Percentiles rank a stretch among this genome's conserved stretches.
Conservation (phyloP, 2,329 filamentous ascomycete genomes). For the Colletotrichum brevisporum region DNA sequence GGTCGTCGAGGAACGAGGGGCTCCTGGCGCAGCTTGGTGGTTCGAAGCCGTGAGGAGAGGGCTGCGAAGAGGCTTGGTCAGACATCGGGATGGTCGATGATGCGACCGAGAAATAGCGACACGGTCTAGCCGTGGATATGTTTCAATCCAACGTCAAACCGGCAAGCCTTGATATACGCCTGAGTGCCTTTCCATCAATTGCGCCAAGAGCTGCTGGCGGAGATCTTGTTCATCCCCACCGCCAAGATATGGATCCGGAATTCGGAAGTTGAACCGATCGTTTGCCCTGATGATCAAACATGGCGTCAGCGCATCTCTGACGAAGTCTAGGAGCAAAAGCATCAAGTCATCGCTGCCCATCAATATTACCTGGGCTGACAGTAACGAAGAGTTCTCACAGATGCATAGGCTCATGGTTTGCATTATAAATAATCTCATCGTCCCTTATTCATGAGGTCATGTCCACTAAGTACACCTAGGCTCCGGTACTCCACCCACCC, state of each 20-base stretch:
- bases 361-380: background rate
- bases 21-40: constrained; percentile 16
- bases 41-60: background rate
- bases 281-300: too few relatives aligned
- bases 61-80: too few relatives aligned
- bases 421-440: constrained; percentile 11
- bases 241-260: constrained; percentile 3
- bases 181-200: background rate
- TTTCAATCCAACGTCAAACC: too few relatives aligned
- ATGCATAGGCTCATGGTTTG: background rate
- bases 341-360: background rate
- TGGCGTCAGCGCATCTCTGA: too few relatives aligned
- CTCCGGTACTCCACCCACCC: constrained; percentile 9
- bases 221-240: background rate
- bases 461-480: constrained; percentile 2
- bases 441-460: constrained; percentile 23
- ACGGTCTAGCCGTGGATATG: too few relatives aligned
- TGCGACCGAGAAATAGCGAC: too few relatives aligned
- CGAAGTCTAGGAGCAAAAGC: too few relatives aligned
- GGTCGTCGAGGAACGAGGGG: constrained; percentile 45
- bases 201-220: background rate
- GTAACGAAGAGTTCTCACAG: background rate
- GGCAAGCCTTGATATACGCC: too few relatives aligned
- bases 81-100: too few relatives aligned
- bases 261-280: background rate